phyloP scores from a whole-genome alignment of 192 early-diverging fungal species.

The Kappamyces sp. region DNA sequence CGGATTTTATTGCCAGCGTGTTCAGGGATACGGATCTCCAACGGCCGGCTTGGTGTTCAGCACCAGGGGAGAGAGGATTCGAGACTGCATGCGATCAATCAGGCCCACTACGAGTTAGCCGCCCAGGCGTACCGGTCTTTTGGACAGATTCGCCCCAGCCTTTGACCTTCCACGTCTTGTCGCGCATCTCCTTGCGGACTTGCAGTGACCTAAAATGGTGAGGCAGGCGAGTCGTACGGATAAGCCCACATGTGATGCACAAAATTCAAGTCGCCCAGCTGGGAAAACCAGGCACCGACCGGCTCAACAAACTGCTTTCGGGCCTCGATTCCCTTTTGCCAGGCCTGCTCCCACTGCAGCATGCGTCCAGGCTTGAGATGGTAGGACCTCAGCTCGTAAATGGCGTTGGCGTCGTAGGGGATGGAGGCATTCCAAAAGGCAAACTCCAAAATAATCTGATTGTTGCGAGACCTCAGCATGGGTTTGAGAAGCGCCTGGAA shows the following conservation, averaged over 20 bases:
- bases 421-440: slow-evolving; percentile 65
- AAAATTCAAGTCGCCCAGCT: slow-evolving; percentile 78
- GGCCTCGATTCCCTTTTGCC: slow-evolving; percentile 82
- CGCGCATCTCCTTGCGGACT: slow-evolving; percentile 81
- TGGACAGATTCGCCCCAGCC: slow-evolving; percentile 90
- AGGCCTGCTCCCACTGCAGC: slow-evolving; percentile 90
- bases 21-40: no score
- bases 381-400: slow-evolving; percentile 91
- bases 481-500: slow-evolving; percentile 53
- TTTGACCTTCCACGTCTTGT: slow-evolving; percentile 88
- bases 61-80: slow-evolving; percentile 7
- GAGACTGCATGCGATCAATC: slow-evolving; percentile 12
- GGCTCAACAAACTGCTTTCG: slow-evolving; percentile 82
- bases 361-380: slow-evolving; percentile 79
- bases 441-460: slow-evolving; percentile 88
- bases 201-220: slow-evolving; percentile 62
- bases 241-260: slow-evolving; percentile 95
- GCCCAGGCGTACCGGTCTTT: slow-evolving; percentile 60
- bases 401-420: slow-evolving; percentile 69
- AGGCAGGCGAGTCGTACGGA: slow-evolving; percentile 47
- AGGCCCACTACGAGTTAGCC: not conserved
- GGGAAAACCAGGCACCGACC: slow-evolving; percentile 94
- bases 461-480: slow-evolving; percentile 66
- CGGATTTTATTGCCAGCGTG: no score
- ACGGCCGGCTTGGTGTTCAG: not conserved